Evolutionary conservation across 208 protist genomes (phyloP), one percentile per base, ranked within the genome.

Genomic region (Leishmania mexicana): DNA sequence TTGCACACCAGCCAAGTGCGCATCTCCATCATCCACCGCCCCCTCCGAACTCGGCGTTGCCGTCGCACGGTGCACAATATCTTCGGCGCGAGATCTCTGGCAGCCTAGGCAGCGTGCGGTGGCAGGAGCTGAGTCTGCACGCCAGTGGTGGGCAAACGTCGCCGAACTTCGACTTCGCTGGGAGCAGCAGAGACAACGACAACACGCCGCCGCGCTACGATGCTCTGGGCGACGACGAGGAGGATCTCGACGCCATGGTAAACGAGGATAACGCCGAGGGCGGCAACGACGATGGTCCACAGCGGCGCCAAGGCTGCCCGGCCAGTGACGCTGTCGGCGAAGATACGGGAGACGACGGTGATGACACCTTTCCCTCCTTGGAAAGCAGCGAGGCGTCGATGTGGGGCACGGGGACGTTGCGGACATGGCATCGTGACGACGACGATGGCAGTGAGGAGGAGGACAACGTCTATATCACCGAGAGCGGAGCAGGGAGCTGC

Each of bases 61-160:
- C 7, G 42, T 57, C 45, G 10, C 60, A n/a, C 38, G 3, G 24
- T 60, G 4, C 58, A 21, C 75, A 38, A 65, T 65, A 6, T 71
- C 75, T 76, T 54, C 40, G 72, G 4, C 75, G 70, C 54, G 28
- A 70, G 42, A 53, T 54, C 21, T 76, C 75, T 8, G 57, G 58
- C 21, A 45, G 35, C 31, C 38, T 19, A 24, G 57, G 65, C 1
- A 53, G 75, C 38, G 76, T 77, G 47, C 81, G 70, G 68, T 84
- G 81, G 81, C 8, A 65, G 31, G 81, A 84, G 57, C 76, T 84
- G 75, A 80, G 81, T 65, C 28, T 67, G n/a, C 57, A 54, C 1
- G 8, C 75, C 47, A 84, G 75, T 73, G 67, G 42, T 64, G 47
- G 38, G 21, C 60, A 19, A 42, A 1, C 53, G 7, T 78, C 74